Percentiles rank a stretch among this genome's conserved stretches.
Evolutionary conservation across 169 alveolate species (phyloP).

Genomic region (Hepatocystis sp.): DNA sequence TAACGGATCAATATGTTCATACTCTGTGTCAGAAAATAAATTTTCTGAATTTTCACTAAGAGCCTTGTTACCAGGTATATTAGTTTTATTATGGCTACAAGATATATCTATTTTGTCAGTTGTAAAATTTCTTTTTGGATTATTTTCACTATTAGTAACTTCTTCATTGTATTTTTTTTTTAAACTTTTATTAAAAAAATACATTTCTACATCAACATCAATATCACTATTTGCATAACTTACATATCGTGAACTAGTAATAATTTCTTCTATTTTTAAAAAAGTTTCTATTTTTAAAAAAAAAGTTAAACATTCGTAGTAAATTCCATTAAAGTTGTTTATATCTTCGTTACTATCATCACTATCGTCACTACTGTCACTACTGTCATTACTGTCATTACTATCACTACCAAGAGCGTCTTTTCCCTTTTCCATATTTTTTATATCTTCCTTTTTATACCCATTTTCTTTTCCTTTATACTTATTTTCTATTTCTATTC

Average conservation of each 20-base stretch:
- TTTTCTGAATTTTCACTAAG: no score
- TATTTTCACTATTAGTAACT: no score
- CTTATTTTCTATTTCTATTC: no score
- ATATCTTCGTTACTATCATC: neutral
- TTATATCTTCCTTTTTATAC: neutral
- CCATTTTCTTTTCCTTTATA: neutral
- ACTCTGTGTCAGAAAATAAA: no score
- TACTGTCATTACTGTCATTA: neutral
- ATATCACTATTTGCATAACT: conserved; percentile 21
- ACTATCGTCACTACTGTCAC: neutral
- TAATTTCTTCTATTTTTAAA: conserved; percentile 22
- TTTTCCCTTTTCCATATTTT: neutral
- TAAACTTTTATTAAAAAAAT: conserved; percentile 53
- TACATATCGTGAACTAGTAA: conserved; percentile 12
- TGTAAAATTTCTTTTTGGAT: no score
- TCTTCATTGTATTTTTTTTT: conserved; percentile 27
- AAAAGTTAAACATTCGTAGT: conserved; percentile 30
- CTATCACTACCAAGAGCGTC: neutral
- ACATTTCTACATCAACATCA: conserved; percentile 71
- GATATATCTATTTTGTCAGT: no score
- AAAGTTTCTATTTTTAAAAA: conserved; percentile 24
- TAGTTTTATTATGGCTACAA: no score
- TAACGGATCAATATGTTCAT: no score
- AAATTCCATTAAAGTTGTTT: conserved; percentile 23
- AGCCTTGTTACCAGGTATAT: no score